These are phyloP conservation scores for Synura sp. DNA, from an alignment of 352 stramenopile genomes.

Conservation along the genomic window DNA sequence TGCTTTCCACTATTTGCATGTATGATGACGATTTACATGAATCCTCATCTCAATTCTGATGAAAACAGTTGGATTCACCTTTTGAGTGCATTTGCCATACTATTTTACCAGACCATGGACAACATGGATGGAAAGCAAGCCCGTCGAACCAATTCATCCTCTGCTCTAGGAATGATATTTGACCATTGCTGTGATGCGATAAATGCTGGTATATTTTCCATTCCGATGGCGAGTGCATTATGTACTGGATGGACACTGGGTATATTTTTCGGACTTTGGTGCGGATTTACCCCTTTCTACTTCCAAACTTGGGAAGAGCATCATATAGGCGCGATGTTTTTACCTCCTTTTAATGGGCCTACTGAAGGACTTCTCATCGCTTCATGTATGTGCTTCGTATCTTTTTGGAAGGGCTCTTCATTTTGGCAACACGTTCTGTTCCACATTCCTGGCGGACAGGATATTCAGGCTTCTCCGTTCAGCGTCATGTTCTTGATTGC, in stretches of 20 bases:
- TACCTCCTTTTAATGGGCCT: slow-evolving; percentile 91
- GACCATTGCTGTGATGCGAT: slow-evolving; percentile 85
- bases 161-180: slow-evolving; percentile 94
- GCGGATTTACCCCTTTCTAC: slow-evolving; percentile 83
- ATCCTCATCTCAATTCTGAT: slow-evolving; percentile 41
- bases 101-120: slow-evolving; percentile 94
- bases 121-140: slow-evolving; percentile 98
- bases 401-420: slow-evolving; percentile 50
- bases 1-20: slow-evolving; percentile 39
- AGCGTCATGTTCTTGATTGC: no score
- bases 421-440: slow-evolving; percentile 59
- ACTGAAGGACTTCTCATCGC: slow-evolving; percentile 82
- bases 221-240: slow-evolving; percentile 41
- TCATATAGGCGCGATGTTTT: slow-evolving; percentile 86
- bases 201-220: slow-evolving; percentile 67
- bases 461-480: no score
- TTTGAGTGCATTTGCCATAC: slow-evolving; percentile 57
- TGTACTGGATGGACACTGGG: slow-evolving; percentile 62
- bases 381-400: slow-evolving; percentile 54
- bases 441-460: no score
- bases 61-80: slow-evolving; percentile 60
- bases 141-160: slow-evolving; percentile 81
- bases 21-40: slow-evolving; percentile 43
- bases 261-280: slow-evolving; percentile 60
- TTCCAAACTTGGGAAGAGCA: slow-evolving; percentile 97